Evolutionary conservation across 2,329 filamentous ascomycete species (phyloP).

Genomic region (Coniochaeta ligniaria): DNA sequence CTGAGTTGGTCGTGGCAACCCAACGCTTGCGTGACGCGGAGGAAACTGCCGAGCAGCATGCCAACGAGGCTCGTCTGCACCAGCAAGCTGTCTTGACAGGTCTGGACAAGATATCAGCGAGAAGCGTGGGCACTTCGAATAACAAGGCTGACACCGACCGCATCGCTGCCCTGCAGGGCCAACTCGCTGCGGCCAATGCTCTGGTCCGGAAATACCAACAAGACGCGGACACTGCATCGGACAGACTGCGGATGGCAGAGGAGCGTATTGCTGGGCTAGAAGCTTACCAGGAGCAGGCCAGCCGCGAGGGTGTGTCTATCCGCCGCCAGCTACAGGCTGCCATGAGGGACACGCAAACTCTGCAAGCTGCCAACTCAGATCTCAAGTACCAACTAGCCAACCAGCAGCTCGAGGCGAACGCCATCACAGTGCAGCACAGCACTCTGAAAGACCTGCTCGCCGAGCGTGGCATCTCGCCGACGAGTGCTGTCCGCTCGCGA

Average conservation of each 20-base stretch:
- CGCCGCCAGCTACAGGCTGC: constrained; percentile 82
- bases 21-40: constrained; percentile 78
- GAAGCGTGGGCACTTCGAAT: constrained; percentile 36
- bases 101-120: constrained; percentile 63
- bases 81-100: constrained; percentile 76
- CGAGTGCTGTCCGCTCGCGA: constrained; percentile 63
- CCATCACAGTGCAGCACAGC: constrained; percentile 83
- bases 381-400: constrained; percentile 75
- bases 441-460: constrained; percentile 88
- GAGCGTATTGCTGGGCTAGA: constrained; percentile 95
- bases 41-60: constrained; percentile 79
- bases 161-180: constrained; percentile 66
- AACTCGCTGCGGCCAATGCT: constrained; percentile 69
- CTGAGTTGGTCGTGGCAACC: constrained; percentile 68
- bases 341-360: constrained; percentile 74
- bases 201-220: constrained; percentile 84
- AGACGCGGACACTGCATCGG: constrained; percentile 78
- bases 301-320: constrained; percentile 83
- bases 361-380: constrained; percentile 74
- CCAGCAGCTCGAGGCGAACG: constrained; percentile 90
- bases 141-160: constrained; percentile 55
- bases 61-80: constrained; percentile 80
- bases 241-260: constrained; percentile 86
- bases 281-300: constrained; percentile 95
- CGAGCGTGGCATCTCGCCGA: constrained; percentile 80